Conservation (phyloP, 805 yeast genomes). For the Ogataea chonburiensis region DNA sequence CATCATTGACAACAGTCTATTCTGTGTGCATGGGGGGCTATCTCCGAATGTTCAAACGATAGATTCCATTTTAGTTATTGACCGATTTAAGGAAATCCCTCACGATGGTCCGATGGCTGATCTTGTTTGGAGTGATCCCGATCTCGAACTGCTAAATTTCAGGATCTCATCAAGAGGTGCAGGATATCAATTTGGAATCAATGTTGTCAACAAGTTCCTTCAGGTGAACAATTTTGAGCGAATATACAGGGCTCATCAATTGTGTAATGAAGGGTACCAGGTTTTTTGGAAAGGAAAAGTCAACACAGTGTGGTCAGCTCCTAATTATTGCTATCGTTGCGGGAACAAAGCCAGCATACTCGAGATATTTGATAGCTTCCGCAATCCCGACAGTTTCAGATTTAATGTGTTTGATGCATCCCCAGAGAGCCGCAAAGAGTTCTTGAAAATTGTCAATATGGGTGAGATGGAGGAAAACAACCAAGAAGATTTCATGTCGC, state of each 20-base stretch:
- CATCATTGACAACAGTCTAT: conserved; percentile 83
- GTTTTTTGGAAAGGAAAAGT: conserved; percentile 87
- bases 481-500: conserved; percentile 17
- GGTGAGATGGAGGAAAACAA: conserved; percentile 18
- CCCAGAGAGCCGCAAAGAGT: conserved; percentile 79
- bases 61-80: conserved; percentile 88
- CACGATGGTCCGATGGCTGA: conserved; percentile 99
- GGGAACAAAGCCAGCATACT: conserved; percentile 98
- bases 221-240: conserved; percentile 74
- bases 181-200: conserved; percentile 92
- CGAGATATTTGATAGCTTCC: conserved; percentile 62
- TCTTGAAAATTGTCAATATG: conserved; percentile 42
- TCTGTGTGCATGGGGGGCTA: conserved; percentile 96
- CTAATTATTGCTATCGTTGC: conserved; percentile 95
- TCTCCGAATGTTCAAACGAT: conserved; percentile 93
- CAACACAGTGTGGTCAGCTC: conserved; percentile 98
- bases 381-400: conserved; percentile 56
- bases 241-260: conserved; percentile 90
- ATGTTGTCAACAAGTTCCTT: conserved; percentile 84
- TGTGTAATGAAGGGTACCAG: conserved; percentile 95
- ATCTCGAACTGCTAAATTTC: conserved; percentile 74
- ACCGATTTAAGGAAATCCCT: conserved; percentile 91
- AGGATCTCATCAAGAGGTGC: conserved; percentile 95
- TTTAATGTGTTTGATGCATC: conserved; percentile 97
- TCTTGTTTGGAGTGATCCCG: conserved; percentile 98